Conservation (phyloP, 805 yeast genomes). For the Candida tallmaniae region DNA sequence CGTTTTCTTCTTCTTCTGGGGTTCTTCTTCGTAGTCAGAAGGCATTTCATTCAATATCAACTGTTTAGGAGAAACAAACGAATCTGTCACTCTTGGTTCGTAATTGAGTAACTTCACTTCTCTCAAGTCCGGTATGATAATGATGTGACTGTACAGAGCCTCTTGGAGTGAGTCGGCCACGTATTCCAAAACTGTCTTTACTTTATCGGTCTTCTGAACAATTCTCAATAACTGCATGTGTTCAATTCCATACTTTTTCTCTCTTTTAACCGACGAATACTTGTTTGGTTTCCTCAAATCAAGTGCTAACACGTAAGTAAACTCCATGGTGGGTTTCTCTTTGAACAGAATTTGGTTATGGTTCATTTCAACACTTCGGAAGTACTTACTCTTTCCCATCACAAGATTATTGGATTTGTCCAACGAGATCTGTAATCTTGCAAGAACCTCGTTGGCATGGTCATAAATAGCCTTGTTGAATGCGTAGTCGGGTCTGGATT, state of each 20-base stretch:
- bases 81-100: background rate
- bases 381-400: conserved; percentile 26
- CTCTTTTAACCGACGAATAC: conserved; percentile 5
- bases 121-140: conserved; percentile 2
- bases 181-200: too few species aligned
- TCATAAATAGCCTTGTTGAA: conserved; percentile 3
- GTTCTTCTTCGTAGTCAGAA: background rate
- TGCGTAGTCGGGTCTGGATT: background rate
- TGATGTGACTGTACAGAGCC: too few species aligned
- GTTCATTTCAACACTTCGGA: conserved; percentile 11
- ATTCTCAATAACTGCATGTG: conserved; percentile 1
- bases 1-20: too few species aligned
- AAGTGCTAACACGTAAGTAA: background rate
- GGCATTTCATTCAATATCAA: background rate
- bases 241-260: conserved; percentile 5
- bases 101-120: background rate
- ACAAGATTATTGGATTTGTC: conserved; percentile 9
- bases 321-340: too few species aligned
- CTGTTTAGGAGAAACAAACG: background rate
- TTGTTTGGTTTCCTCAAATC: conserved; percentile 6
- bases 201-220: too few species aligned
- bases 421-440: conserved; percentile 15
- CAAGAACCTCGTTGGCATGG: conserved; percentile 12
- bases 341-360: background rate
- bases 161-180: too few species aligned